These are phyloP conservation scores for Fraxinus dipetala DNA, from an alignment of 305 asterid species.

Conservation along the genomic window DNA sequence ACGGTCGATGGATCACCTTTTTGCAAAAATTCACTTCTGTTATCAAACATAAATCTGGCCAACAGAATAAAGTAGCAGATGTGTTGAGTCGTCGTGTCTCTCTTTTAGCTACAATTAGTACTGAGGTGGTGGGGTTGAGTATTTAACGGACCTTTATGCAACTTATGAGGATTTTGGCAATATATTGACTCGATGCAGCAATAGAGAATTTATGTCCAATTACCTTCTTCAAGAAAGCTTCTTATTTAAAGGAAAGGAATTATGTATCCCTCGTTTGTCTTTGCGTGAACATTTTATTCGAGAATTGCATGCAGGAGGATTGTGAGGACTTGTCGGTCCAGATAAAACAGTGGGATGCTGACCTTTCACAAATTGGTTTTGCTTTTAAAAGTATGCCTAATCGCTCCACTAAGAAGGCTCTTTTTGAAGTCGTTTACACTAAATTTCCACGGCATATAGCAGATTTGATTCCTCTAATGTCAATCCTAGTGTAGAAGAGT, in stretches of 20 bases:
- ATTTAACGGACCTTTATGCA: background rate
- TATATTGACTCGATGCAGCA: background rate
- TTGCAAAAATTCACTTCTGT: background rate
- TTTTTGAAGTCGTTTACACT: background rate
- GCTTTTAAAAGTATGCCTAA: background rate
- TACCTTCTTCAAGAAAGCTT: background rate
- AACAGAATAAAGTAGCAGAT: slow-evolving; percentile 5
- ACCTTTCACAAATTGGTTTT: background rate
- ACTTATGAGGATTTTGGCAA: background rate
- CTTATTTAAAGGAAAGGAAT: background rate
- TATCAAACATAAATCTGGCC: slow-evolving; percentile 8
- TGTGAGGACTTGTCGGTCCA: background rate
- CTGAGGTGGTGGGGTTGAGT: background rate
- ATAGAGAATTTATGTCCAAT: background rate
- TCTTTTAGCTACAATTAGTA: background rate
- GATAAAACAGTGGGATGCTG: background rate
- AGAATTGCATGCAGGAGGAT: background rate
- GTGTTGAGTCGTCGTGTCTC: background rate
- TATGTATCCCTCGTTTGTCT: background rate
- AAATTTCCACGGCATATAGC: background rate
- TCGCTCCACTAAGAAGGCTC: background rate
- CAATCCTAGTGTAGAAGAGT: background rate
- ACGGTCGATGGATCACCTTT: background rate
- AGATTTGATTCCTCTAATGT: background rate
- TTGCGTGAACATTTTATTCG: background rate